A percentile compares a stretch with the other conserved stretches of the same genome.
These are phyloP conservation scores for Saturnispora sekii DNA, from an alignment of 805 yeast genomes.

Conservation along the genomic window DNA sequence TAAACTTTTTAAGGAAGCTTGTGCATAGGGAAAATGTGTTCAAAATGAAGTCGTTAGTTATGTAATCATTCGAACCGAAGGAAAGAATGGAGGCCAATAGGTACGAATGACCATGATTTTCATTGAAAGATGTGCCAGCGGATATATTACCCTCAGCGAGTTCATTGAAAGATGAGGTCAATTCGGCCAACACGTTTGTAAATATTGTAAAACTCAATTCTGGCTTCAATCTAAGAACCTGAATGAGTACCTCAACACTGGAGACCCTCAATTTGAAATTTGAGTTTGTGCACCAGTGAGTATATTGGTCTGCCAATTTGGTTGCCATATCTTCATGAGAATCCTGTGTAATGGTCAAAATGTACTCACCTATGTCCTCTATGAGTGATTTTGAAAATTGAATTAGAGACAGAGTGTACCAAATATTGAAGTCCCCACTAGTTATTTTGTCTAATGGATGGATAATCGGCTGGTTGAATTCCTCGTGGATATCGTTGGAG, in stretches of 20 bases:
- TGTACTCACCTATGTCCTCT: conserved; percentile 24
- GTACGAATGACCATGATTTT: conserved; percentile 25
- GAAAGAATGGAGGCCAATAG: conserved; percentile 26
- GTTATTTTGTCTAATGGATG: conserved; percentile 16
- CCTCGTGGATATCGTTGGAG: too few relatives aligned
- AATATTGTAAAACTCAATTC: conserved; percentile 24
- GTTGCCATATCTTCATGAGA: conserved; percentile 20
- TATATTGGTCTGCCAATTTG: conserved; percentile 27
- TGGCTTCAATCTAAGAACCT: conserved; percentile 28
- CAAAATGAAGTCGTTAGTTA: conserved; percentile 26
- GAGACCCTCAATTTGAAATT: conserved; percentile 33
- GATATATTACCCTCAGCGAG: conserved; percentile 16
- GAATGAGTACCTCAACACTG: conserved; percentile 29
- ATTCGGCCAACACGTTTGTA: conserved; percentile 27
- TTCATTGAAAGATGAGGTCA: conserved; percentile 28
- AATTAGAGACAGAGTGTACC: conserved; percentile 22
- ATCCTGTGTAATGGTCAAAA: conserved; percentile 12
- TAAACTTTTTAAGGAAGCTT: conserved; percentile 25
- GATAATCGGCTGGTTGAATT: conserved; percentile 3
- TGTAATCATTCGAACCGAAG: conserved; percentile 21
- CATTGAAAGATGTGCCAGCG: conserved; percentile 18
- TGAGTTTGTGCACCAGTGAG: conserved; percentile 30
- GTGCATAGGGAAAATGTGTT: conserved; percentile 23
- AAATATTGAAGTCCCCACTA: conserved; percentile 14
- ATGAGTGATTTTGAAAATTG: conserved; percentile 23